A percentile compares a stretch with the other conserved stretches of the same genome.
These are phyloP conservation scores for Phytopythium litorale DNA, from an alignment of 352 stramenopile genomes.

Conservation along the genomic window DNA sequence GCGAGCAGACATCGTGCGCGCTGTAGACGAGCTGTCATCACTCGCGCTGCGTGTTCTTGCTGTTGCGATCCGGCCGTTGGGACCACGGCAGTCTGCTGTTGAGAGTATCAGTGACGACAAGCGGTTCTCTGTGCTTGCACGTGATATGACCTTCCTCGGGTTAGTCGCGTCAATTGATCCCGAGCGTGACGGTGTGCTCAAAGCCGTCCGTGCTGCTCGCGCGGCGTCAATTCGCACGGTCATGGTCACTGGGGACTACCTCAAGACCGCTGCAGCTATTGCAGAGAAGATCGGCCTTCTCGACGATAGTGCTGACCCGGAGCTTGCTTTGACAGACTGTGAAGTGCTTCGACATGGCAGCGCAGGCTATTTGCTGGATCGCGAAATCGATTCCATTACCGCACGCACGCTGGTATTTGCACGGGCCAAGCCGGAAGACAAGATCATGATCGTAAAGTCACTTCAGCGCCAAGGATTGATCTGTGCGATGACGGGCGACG, in stretches of 20 bases:
- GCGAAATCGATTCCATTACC: conserved; percentile 67
- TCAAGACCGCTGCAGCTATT: conserved; percentile 91
- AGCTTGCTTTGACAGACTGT: conserved; percentile 39
- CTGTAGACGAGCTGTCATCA: conserved; percentile 36
- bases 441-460: conserved; percentile 87
- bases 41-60: conserved; percentile 70
- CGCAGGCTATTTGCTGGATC: conserved; percentile 24
- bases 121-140: conserved; percentile 22
- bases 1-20: conserved; percentile 19
- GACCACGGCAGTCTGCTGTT: conserved; percentile 1
- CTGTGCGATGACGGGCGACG: conserved; percentile 94
- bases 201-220: conserved; percentile 31
- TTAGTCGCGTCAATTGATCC: conserved; percentile 84
- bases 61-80: conserved; percentile 50
- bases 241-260: conserved; percentile 91
- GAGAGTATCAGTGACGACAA: conserved; percentile 6
- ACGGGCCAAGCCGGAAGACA: conserved; percentile 82
- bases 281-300: conserved; percentile 85
- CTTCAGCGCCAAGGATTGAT: conserved; percentile 58
- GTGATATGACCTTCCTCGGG: conserved; percentile 82
- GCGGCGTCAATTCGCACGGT: conserved; percentile 39
- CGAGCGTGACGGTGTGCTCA: conserved; percentile 26
- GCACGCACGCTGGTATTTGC: conserved; percentile 73
- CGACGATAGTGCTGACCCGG: conserved; percentile 30
- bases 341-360: conserved; percentile 19